Evolutionary conservation across 2,329 filamentous ascomycete species (phyloP).

Genomic region (Hypoxylon sp.): DNA sequence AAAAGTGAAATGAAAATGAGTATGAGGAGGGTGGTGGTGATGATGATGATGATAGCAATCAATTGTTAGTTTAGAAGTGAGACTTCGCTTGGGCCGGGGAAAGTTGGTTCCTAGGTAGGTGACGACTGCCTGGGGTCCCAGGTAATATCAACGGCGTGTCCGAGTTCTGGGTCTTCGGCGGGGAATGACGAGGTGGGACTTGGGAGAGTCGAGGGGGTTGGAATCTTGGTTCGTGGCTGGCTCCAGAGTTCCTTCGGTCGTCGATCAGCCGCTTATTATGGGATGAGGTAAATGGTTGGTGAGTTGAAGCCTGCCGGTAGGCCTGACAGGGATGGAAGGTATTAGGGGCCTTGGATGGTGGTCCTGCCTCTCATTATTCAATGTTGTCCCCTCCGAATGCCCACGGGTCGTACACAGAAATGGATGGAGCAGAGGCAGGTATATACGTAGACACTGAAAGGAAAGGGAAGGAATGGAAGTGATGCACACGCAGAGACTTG

Average conservation of each 20-base stretch:
- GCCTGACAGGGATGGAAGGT: conserved; percentile 1
- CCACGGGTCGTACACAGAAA: neutral
- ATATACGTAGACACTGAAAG: neutral
- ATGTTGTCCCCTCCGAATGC: neutral
- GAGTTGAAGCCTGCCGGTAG: neutral
- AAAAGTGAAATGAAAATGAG: too few species aligned
- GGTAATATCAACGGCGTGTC: conserved; percentile 17
- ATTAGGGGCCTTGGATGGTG: neutral
- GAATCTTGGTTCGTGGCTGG: conserved; percentile 34
- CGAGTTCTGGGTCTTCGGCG: conserved; percentile 23
- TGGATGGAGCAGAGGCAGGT: neutral
- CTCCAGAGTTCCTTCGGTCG: conserved; percentile 30
- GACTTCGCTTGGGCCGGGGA: conserved; percentile 6
- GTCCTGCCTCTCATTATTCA: conserved; percentile 1
- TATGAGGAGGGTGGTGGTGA: conserved; percentile 11
- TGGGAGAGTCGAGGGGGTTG: conserved; percentile 15
- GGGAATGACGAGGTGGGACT: conserved; percentile 36
- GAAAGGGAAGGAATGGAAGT: neutral
- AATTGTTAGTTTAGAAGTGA: conserved; percentile 1
- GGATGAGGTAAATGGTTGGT: conserved; percentile 10
- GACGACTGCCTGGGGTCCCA: conserved; percentile 12
- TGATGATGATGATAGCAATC: conserved; percentile 7
- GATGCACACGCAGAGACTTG: neutral
- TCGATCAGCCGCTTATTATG: conserved; percentile 31
- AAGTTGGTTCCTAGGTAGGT: conserved; percentile 12